A percentile compares a stretch with the other conserved stretches of the same genome.
Conservation (phyloP, 2,329 filamentous ascomycete genomes). For the Seiridium unicorne region DNA sequence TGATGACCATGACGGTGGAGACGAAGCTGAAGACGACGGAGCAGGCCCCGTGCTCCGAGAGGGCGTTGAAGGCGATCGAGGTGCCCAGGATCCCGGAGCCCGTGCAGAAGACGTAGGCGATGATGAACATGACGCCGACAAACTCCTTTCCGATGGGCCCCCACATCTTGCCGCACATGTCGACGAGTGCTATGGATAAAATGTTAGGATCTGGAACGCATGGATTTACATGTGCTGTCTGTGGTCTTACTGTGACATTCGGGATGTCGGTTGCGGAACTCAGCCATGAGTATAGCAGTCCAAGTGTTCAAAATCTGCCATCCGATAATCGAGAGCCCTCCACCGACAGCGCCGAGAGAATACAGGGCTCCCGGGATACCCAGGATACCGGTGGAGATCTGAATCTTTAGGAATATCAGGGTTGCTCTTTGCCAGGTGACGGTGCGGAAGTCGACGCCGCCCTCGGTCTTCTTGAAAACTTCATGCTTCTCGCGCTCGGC, state of each 20-base stretch:
- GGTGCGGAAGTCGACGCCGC: constrained; percentile 51
- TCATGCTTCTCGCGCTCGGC: constrained; percentile 29
- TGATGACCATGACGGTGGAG: constrained; percentile 43
- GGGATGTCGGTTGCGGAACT: constrained; percentile 35
- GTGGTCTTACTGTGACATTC: constrained; percentile 30
- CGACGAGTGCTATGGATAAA: constrained; percentile 29
- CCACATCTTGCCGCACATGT: constrained; percentile 58
- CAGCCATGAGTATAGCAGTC: constrained; percentile 30
- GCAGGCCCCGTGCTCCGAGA: constrained; percentile 56
- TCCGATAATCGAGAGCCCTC: constrained; percentile 19
- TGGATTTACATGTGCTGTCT: neutral
- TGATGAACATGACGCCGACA: constrained; percentile 53
- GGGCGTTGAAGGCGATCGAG: constrained; percentile 57
- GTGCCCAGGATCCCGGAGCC: constrained; percentile 59
- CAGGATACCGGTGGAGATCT: constrained; percentile 22
- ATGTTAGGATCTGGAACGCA: neutral
- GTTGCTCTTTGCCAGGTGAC: constrained; percentile 50
- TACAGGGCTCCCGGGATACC: constrained; percentile 23
- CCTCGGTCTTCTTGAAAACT: constrained; percentile 46
- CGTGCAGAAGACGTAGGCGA: constrained; percentile 55
- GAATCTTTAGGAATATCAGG: constrained; percentile 50
- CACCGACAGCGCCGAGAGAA: constrained; percentile 19
- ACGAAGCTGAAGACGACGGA: constrained; percentile 57
- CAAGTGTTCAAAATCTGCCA: constrained; percentile 23
- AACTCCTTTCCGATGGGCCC: constrained; percentile 51